A percentile compares a stretch with the other conserved stretches of the same genome.
Evolutionary conservation across 495 filamentous ascomycete genomes (phyloP).

Genomic region (Penicillium cosmopolitanum): DNA sequence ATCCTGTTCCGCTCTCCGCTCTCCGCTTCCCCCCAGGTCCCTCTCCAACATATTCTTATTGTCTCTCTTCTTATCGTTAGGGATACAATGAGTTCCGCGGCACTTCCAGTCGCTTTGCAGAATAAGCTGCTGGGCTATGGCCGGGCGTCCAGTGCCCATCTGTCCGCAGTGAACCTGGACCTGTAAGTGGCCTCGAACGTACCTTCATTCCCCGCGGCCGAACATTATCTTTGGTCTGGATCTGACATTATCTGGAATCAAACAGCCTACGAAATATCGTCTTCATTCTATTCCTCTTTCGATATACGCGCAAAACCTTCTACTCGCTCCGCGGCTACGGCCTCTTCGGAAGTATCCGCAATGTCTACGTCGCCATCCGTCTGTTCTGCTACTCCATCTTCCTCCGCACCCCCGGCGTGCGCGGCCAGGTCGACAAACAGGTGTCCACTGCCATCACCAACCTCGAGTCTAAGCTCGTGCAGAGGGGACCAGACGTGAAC

Average conservation of each 20-base stretch:
- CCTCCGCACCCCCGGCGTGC: conserved; percentile 81
- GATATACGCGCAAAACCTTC: conserved; percentile 79
- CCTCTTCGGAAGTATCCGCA: conserved; percentile 73
- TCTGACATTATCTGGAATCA: background rate
- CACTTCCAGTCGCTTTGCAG: conserved; percentile 44
- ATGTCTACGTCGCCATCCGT: conserved; percentile 69
- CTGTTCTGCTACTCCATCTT: conserved; percentile 83
- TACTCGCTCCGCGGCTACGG: conserved; percentile 89
- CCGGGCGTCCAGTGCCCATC: conserved; percentile 58
- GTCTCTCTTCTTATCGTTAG: conserved; percentile 21
- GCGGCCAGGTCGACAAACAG: conserved; percentile 79
- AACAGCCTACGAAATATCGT: conserved; percentile 81
- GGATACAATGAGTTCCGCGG: conserved; percentile 40
- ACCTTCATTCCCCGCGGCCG: conserved; percentile 19
- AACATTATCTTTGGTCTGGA: background rate
- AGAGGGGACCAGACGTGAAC: conserved; percentile 68
- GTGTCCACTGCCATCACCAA: conserved; percentile 67
- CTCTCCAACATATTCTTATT: conserved; percentile 15
- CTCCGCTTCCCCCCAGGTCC: conserved; percentile 6
- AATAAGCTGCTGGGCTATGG: conserved; percentile 48
- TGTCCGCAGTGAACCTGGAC: conserved; percentile 74
- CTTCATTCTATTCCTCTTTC: conserved; percentile 86
- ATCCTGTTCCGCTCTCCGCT: conserved; percentile 17
- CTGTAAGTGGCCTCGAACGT: conserved; percentile 61
- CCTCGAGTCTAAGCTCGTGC: conserved; percentile 80